Base-by-base conservation (phyloP, 2,329 filamentous ascomycete genomes). In the Aspergillaceae sp. region DNA sequence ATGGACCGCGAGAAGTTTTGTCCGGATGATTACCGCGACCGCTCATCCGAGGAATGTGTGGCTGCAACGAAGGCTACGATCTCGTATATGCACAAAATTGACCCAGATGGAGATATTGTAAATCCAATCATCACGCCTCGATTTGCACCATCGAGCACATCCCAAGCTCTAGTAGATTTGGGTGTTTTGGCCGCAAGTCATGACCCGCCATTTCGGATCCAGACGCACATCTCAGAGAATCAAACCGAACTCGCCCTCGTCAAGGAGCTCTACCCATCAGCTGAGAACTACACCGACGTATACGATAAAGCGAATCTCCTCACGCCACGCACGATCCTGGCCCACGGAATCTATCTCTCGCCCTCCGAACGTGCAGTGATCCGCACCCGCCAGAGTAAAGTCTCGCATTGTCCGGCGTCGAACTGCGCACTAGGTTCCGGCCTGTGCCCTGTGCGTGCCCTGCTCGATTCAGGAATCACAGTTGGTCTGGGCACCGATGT, bases 151-250 rank as follows among this genome's bases (percentile, higher is more conserved):
- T 73, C 71, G 8, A 82, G 79, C 56, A 73, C 74, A 1, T 45
- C 56, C 0, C 57, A 63, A 0, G 72, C 79, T n/a, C 77, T 97
- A 64, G 53, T 59, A 0, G 72, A 68, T 0, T 75, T 96, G 3
- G 86, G 83, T 0, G 59, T 67, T 1, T 68, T 96, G 5, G 84
- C 84, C 4, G 64, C 66, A 6, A 74, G 83, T 42, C 79, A 77
- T 3, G 67, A 73, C 11, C 70, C 91, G 2, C 83, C 84, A 1
- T 51, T 67, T 3, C 56, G 62, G 41, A 75, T 90, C 36, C 91
- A 97, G 71, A 96, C 91, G 9, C 91, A 97, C 69, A 80, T 97
- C 47, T 86, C 84, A 0, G 91, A 97, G 64, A 96, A 95, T 66
- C 71, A 68, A 10, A 69, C 71, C 55, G 91, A 97, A 68, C 71